These are phyloP conservation scores for Biscogniauxia sp. DNA, from an alignment of 2,329 filamentous ascomycete genomes.

Conservation along the genomic window DNA sequence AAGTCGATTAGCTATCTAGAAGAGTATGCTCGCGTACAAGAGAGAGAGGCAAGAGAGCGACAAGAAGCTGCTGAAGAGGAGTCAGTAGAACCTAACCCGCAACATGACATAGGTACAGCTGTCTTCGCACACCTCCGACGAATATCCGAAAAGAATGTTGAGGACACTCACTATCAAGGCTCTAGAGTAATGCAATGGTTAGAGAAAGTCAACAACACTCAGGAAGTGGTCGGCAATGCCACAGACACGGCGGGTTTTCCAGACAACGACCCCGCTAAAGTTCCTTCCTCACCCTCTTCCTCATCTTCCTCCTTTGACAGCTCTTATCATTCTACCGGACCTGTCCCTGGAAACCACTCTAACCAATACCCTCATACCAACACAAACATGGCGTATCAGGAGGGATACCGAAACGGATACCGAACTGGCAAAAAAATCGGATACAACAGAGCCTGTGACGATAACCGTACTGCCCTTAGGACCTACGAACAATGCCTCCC, in stretches of 20 bases:
- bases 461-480: neutral
- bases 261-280: neutral
- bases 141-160: no score
- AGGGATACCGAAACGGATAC: neutral
- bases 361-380: conserved; percentile 1
- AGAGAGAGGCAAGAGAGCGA: neutral
- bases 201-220: neutral
- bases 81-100: neutral
- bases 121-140: neutral
- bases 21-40: neutral
- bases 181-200: neutral
- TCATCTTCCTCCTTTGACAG: neutral
- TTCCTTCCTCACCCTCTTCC: neutral
- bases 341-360: neutral
- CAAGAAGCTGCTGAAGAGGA: neutral
- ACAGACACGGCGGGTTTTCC: neutral
- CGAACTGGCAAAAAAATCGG: neutral
- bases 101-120: neutral
- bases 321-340: neutral
- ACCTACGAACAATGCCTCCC: neutral
- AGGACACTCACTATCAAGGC: neutral
- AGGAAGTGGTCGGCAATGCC: neutral
- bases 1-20: neutral
- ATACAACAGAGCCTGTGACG: conserved; percentile 2
- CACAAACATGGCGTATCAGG: neutral